Conservation (phyloP, 371 early-diverging fungal species). For the Batkoa obscura region DNA sequence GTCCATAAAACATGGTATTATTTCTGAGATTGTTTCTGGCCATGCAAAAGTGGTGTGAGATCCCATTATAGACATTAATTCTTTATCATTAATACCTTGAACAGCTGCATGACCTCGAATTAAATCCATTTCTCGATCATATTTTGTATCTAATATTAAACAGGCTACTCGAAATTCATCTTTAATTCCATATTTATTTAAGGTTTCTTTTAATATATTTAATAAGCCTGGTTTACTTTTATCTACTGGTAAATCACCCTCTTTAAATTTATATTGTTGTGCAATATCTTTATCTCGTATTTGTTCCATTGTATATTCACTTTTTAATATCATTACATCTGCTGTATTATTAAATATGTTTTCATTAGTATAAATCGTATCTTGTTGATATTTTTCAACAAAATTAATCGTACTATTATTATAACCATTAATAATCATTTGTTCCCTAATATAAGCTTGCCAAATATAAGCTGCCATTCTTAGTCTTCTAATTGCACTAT, state of each 20-base stretch:
- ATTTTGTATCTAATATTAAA: constrained; percentile 31
- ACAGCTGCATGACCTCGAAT: constrained; percentile 43
- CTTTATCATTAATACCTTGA: constrained; percentile 30
- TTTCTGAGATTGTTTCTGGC: constrained; percentile 37
- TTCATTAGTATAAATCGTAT: constrained; percentile 14
- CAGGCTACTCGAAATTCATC: constrained; percentile 18
- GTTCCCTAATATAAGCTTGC: constrained; percentile 53
- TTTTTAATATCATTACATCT: constrained; percentile 29
- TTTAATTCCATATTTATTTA: constrained; percentile 16
- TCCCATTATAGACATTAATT: constrained; percentile 39
- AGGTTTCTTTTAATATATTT: constrained; percentile 20
- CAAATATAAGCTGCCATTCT: constrained; percentile 44
- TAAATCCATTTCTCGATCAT: constrained; percentile 22
- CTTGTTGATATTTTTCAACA: constrained; percentile 28
- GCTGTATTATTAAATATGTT: constrained; percentile 13
- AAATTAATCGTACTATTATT: constrained; percentile 32
- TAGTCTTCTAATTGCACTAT: constrained; percentile 26
- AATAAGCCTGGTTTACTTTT: constrained; percentile 19
- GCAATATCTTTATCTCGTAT: constrained; percentile 30
- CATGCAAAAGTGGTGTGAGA: constrained; percentile 40
- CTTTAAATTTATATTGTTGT: constrained; percentile 26
- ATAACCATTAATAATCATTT: constrained; percentile 37
- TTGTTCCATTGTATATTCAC: constrained; percentile 23
- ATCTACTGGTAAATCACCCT: constrained; percentile 15
- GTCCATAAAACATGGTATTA: constrained; percentile 28